phyloP scores from a whole-genome alignment of 169 alveolate species.

The Plasmodium coatneyi region DNA sequence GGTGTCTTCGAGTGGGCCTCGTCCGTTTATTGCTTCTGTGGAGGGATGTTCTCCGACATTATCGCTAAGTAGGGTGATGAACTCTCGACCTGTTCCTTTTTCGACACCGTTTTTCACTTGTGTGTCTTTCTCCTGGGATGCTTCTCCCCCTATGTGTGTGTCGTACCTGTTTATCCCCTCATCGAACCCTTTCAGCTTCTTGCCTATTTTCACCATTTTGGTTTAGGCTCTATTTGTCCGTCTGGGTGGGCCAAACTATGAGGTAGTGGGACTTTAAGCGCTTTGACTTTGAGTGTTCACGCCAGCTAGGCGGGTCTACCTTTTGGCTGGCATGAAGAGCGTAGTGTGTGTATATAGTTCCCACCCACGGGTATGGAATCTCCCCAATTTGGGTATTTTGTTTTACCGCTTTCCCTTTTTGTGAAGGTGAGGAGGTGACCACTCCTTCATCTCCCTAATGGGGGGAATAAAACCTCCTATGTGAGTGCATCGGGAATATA shows the following conservation, averaged over 20 bases:
- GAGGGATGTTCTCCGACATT: background rate
- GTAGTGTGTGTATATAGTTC: background rate
- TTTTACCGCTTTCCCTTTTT: background rate
- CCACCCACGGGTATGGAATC: background rate
- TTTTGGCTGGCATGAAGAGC: background rate
- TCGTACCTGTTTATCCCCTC: conserved; percentile 21
- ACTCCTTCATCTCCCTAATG: background rate
- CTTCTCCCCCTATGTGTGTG: conserved; percentile 18
- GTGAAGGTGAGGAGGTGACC: background rate
- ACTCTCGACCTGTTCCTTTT: background rate
- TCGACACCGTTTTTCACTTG: background rate
- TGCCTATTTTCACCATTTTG: conserved; percentile 54
- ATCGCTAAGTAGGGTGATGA: background rate
- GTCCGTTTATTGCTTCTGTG: background rate
- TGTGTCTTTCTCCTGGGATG: background rate
- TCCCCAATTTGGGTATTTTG: background rate
- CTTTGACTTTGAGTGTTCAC: background rate
- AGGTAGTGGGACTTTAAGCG: background rate
- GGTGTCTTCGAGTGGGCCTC: background rate
- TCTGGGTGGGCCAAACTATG: background rate
- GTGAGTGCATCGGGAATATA: background rate
- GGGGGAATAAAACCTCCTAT: background rate
- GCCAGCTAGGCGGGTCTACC: background rate
- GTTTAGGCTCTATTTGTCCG: background rate
- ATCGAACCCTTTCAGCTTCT: conserved; percentile 45